Conservation (phyloP, 345 rosid genomes). For the Sonneratia caseolaris region DNA sequence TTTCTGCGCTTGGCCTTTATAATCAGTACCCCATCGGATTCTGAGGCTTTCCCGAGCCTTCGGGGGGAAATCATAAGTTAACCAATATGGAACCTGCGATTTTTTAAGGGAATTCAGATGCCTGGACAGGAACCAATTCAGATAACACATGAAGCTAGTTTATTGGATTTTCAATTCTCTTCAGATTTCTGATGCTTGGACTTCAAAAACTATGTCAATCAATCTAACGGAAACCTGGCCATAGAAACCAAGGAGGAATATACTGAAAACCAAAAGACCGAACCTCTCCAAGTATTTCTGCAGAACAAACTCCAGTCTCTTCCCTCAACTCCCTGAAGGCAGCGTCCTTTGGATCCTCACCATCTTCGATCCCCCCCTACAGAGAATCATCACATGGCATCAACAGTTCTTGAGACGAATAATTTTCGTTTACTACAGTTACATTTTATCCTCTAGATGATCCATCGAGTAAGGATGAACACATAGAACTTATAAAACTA, state of each 20-base stretch:
- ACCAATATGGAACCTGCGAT: conserved; percentile 67
- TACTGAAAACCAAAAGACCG: neutral
- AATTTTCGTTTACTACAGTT: neutral
- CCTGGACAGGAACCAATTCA: neutral
- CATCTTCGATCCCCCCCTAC: conserved; percentile 86
- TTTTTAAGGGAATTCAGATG: neutral
- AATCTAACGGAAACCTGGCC: too few relatives aligned
- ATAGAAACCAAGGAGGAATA: neutral
- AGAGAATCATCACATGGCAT: neutral
- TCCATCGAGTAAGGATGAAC: too few relatives aligned
- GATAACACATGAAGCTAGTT: too few relatives aligned
- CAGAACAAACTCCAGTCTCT: conserved; percentile 81
- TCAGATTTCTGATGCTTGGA: too few relatives aligned
- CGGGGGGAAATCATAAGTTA: conserved; percentile 89
- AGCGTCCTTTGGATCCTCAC: conserved; percentile 82
- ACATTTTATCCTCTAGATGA: neutral
- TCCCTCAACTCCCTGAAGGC: conserved; percentile 83
- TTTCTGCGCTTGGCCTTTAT: conserved; percentile 98
- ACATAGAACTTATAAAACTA: too few relatives aligned
- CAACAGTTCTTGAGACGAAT: neutral
- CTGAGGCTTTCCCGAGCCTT: conserved; percentile 75
- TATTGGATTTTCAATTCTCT: too few relatives aligned
- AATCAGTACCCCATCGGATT: conserved; percentile 71
- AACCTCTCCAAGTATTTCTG: conserved; percentile 74
- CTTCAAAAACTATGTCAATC: too few relatives aligned